Base-by-base conservation (phyloP, 176 grass and related monocot species). In the Oryza punctata region DNA sequence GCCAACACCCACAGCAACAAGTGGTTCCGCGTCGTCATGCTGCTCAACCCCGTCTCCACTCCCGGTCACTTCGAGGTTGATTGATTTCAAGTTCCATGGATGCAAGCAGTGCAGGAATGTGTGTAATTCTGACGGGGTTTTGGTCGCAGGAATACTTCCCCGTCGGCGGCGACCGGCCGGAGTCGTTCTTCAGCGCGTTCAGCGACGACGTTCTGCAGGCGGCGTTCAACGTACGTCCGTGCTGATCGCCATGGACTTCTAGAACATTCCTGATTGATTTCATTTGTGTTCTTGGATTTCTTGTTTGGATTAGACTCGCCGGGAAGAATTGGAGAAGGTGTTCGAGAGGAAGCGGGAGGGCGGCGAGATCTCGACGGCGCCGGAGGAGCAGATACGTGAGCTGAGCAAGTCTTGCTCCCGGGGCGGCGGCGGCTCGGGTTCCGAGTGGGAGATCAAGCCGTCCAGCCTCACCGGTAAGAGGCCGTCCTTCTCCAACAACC, bases 131-230 rank as follows among this genome's bases (percentile, higher is more conserved):
- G 24, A 19, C 24, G 3, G 19, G 3, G 29, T 30, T 64, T 23
- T 60, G 49, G 78, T 69, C 45, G 12, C 67, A 92, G 95, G 86
- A 94, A 27, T 94, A 86, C 86, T 92, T 69, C 76, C 87, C 72
- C 1, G 72, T 87, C 8, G 90, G 92, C 3, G 91, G 87, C 35
- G 54, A 85, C 11, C 72, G 44, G 2, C 84, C 86, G 11, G 57
- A 91, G 66, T 89, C 88, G 0, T 94, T 91, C 69, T 91, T 86
- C 70, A 79, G 78, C 45, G 89, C 82, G 40, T 97, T 94, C 66
- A 97, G 92, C 76, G 73, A 92, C 44, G 87, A 94, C 23, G 88
- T 94, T 10, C 59, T 94, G 9, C 87, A 88, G 86, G 92, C 88
- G 23, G 86, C 92, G 47, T 97, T 97, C 74, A 91, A 97, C 52